These are phyloP conservation scores for Sanghuangporus sanghuang DNA, from an alignment of 1,284 basidiomycete species.

Conservation along the genomic window DNA sequence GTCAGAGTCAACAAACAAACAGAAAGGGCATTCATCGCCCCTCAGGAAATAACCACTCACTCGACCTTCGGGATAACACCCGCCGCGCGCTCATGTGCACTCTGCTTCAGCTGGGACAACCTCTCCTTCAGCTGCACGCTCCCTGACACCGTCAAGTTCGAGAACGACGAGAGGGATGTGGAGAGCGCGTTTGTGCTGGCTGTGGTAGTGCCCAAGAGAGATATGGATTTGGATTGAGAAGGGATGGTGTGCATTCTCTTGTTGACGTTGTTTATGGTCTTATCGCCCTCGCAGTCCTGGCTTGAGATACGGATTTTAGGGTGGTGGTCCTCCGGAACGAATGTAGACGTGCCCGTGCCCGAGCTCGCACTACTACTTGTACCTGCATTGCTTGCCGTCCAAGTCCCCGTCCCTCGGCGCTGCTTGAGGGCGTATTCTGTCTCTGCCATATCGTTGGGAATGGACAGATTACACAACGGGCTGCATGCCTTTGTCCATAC, in stretches of 20 bases:
- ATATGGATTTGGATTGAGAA: too few species aligned
- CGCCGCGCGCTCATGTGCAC: conserved; percentile 12
- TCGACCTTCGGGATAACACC: conserved; percentile 12
- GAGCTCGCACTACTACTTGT: background rate
- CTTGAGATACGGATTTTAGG: background rate
- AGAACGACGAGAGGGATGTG: conserved; percentile 19
- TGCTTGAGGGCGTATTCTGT: background rate
- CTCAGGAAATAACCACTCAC: background rate
- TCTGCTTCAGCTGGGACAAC: conserved; percentile 9
- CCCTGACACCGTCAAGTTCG: conserved; percentile 4
- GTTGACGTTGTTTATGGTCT: background rate
- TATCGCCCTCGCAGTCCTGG: background rate
- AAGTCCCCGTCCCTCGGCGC: background rate
- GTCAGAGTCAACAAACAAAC: background rate
- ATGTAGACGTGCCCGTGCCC: background rate
- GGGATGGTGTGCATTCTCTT: too few species aligned
- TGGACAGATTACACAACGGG: background rate
- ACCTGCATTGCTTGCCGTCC: too few species aligned
- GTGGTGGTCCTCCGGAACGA: background rate
- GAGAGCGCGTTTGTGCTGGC: conserved; percentile 13
- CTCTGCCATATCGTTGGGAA: background rate
- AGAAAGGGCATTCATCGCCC: background rate
- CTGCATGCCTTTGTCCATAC: background rate
- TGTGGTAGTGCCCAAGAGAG: too few species aligned
- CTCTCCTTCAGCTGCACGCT: conserved; percentile 10